Evolutionary conservation across 1,139 yeast genomes (phyloP).

Genomic region (Wickerhamomyces sp.): DNA sequence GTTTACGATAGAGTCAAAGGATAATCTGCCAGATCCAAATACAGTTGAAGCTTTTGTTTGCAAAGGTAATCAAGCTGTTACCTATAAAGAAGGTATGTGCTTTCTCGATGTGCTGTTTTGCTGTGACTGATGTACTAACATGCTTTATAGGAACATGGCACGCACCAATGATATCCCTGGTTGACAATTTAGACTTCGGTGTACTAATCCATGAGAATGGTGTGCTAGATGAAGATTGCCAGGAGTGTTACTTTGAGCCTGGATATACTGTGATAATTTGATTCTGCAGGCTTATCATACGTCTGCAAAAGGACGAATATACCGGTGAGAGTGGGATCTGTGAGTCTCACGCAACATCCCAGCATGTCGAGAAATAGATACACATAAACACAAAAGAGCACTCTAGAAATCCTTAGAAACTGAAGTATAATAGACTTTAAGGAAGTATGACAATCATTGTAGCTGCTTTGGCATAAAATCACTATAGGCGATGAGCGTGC

Average conservation of each 20-base stretch:
- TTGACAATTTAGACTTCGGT: slow-evolving; percentile 65
- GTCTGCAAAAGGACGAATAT: too few species aligned
- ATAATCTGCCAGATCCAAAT: slow-evolving; percentile 55
- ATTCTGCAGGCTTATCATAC: neutral
- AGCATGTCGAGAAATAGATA: too few species aligned
- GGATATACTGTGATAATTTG: slow-evolving; percentile 33
- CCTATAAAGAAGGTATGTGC: slow-evolving; percentile 64
- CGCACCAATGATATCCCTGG: slow-evolving; percentile 83
- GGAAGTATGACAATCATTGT: too few species aligned
- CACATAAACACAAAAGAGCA: too few species aligned
- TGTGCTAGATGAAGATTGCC: slow-evolving; percentile 73
- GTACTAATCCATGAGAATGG: slow-evolving; percentile 84
- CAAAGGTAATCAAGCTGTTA: slow-evolving; percentile 80
- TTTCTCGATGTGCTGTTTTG: slow-evolving; percentile 26
- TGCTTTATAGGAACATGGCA: slow-evolving; percentile 52
- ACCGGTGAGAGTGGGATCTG: too few species aligned
- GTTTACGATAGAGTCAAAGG: slow-evolving; percentile 15
- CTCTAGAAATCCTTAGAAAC: too few species aligned
- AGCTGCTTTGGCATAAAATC: too few species aligned
- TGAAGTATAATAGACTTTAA: too few species aligned
- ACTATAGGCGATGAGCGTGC: neutral
- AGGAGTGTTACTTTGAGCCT: slow-evolving; percentile 62
- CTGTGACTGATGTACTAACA: slow-evolving; percentile 17
- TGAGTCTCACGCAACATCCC: too few species aligned
- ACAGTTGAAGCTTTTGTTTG: slow-evolving; percentile 66